Base-by-base conservation (phyloP, 169 alveolate genomes). In the Neospora caninum region DNA sequence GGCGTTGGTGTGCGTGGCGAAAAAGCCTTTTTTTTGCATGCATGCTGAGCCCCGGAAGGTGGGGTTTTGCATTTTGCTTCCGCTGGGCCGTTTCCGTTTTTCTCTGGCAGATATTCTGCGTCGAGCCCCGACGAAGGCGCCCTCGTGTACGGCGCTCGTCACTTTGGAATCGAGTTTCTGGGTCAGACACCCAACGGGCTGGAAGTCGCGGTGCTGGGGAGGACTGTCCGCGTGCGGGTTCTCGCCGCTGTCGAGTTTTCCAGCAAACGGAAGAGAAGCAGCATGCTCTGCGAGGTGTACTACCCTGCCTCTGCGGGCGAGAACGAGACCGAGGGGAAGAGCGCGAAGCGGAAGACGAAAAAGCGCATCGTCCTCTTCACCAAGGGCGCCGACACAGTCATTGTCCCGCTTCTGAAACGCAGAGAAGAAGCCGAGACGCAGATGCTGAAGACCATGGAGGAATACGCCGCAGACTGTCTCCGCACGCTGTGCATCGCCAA, bases 331-430 rank as follows among this genome's bases (percentile, higher is more conserved):
- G 41, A 22, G 36, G 80, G 9, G 25, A 18, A 73, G 42, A 36
- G n/a, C 54, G 67, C 70, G n/a, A 29, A 7, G n/a, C 29, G 45
- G 42, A n/a, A 31, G 25, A 41, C 39, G 29, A 20, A 41, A 6
- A 45, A 84, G 31, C 53, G 42, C 31, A 53, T 88, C 58, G 41
- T 88, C 18, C 84, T 88, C 41, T 69, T 97, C 93, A 95, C 98
- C 49, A 98, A 99, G 95, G 99, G 99, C 22, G 99, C 99, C 54
- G 99, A 99, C 94, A 96, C 98, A 36, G 98, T 97, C 9, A 98
- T 99, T 97, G 18, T 97, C 64, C 97, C 97, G 39, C 96, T 97
- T 58, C 93, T 98, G 58, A 95, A 94, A 41, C 70, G 94, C 20
- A 83, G 89, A 31, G 93, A 94, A 0, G 96, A 95, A 18, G 82